A percentile compares a stretch with the other conserved stretches of the same genome.
These are phyloP conservation scores for Podaxis carcinomalis DNA, from an alignment of 768 basidiomycete genomes.

Conservation along the genomic window DNA sequence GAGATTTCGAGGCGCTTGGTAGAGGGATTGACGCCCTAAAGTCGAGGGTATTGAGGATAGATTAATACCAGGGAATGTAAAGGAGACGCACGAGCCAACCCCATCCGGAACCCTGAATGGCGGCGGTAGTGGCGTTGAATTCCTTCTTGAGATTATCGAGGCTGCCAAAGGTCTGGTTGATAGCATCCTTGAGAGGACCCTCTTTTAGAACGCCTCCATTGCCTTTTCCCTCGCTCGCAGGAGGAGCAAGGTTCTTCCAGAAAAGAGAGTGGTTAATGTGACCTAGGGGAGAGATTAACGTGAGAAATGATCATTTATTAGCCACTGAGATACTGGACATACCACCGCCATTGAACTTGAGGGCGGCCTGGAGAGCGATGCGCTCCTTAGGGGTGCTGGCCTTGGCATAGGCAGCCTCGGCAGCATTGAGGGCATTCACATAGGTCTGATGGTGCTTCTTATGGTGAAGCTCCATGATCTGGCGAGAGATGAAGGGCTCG, in stretches of 20 bases:
- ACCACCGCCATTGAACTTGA: constrained; percentile 99
- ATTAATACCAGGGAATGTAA: background rate
- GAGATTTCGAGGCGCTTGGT: constrained; percentile 81
- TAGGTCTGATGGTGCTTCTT: constrained; percentile 90
- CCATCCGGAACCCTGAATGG: constrained; percentile 97
- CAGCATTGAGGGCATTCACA: constrained; percentile 91
- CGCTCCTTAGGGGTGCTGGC: constrained; percentile 62
- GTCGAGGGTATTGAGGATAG: background rate
- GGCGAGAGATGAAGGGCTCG: constrained; percentile 85
- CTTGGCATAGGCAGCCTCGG: constrained; percentile 78
- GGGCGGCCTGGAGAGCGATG: constrained; percentile 83
- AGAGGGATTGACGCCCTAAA: constrained; percentile 63
- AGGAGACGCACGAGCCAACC: constrained; percentile 78
- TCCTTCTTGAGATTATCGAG: constrained; percentile 82
- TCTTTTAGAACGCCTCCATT: constrained; percentile 62
- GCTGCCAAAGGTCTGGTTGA: constrained; percentile 81
- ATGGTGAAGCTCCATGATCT: constrained; percentile 96
- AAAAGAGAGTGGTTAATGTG: constrained; percentile 96
- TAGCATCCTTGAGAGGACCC: constrained; percentile 70
- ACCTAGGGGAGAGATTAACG: constrained; percentile 34
- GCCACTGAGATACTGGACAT: constrained; percentile 11
- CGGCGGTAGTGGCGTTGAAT: constrained; percentile 85
- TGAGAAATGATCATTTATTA: background rate
- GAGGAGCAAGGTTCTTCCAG: constrained; percentile 95
- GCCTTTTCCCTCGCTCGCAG: constrained; percentile 20